Base-by-base conservation (phyloP, 306 rosid genomes). In the Adenanthera pavonina region DNA sequence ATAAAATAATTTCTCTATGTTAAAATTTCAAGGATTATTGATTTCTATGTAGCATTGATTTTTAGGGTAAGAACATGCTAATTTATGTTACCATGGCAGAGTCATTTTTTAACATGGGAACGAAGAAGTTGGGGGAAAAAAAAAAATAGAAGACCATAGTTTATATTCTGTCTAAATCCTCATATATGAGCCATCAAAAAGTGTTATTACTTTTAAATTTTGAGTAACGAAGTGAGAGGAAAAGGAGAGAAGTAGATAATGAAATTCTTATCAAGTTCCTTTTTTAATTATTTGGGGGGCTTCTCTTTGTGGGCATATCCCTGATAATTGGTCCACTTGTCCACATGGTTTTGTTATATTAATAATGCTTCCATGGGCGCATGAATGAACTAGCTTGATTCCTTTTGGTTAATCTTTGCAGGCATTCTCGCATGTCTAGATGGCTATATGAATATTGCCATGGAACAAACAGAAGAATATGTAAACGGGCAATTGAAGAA, bases 391-490 rank as follows among this genome's bases (percentile, higher is more conserved):
- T 25, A 48, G 69, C 44, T 53, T 81, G 75, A 83, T 19, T 20
- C 41, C 11, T 83, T 73, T 57, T 49, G 76, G 78, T 79, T 77
- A 53, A 67, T 76, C 36, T 80, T 53, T 69, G 85, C 90, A 92
- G 97, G 98, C 85, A 94, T 94, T 78, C 88, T 94, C 48, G 98
- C 97, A 14, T 92, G 97, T 82, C 91, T 94, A 40, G 97, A 94
- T 88, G 98, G 98, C 57, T 94, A 94, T 86, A 94, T 94, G 97
- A 94, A 94, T 70, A 92, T 94, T 84, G 97, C 98, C 68, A 94
- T 94, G 98, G 98, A 94, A 85, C 98, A 94, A 71, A 94, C 98
- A 2, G 98, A 94, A 85, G 97, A 94, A 82, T 94, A 94, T 35
- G 97, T 91, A 17, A 94, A 92, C 15, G 98, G 97, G 44, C 97